Evolutionary conservation across 2,329 filamentous ascomycete species (phyloP), one percentile per base, ranked within the genome.

Genomic region (Talaromyces amestolkiae): DNA sequence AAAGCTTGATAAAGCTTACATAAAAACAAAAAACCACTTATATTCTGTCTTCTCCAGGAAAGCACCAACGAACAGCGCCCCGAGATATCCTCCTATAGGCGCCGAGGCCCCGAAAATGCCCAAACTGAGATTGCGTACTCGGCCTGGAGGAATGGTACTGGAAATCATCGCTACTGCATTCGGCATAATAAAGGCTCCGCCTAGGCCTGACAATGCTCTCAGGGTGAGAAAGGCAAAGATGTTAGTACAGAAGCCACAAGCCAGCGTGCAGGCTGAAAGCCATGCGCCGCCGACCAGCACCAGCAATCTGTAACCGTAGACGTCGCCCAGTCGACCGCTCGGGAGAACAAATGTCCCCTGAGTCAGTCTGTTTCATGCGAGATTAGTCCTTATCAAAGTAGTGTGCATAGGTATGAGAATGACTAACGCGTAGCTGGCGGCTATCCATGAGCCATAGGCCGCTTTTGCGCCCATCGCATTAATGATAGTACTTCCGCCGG

Each of bases 291-390:
- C 87, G 61, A 78, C 69, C 8, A 88, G 69, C 41, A 89, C 82
- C 41, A 87, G 73, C 5, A 74, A 78, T 71, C 85, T 85, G 73
- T 87, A 82, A 0, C 87, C 87, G 66, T 85, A 86, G 0, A 85
- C 74, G 49, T 87, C 84, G 2, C 86, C 86, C 3, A 89, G 72
- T 0, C 86, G 81, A 3, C 85, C 85, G 2, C 82, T 82, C 2
- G 85, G 76, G 2, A 89, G 77, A 37, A 88, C 83, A 69, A 88
- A 88, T 0, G 85, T 84, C 11, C 86, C 86, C 67, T 84, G 82
- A 0, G 83, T 81, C 13, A 85, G 73, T 1, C 81, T 83, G 33
- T 15, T 37, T 24, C 2, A 58, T 64, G 31, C 54, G 22, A 37
- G 24, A 47, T 11, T 2, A 2, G 19, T 11, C 15, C 1, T 35